Evolutionary conservation across 805 yeast species (phyloP), one percentile per base, ranked within the genome.

Genomic region (Alloascoidea hylecoeti): DNA sequence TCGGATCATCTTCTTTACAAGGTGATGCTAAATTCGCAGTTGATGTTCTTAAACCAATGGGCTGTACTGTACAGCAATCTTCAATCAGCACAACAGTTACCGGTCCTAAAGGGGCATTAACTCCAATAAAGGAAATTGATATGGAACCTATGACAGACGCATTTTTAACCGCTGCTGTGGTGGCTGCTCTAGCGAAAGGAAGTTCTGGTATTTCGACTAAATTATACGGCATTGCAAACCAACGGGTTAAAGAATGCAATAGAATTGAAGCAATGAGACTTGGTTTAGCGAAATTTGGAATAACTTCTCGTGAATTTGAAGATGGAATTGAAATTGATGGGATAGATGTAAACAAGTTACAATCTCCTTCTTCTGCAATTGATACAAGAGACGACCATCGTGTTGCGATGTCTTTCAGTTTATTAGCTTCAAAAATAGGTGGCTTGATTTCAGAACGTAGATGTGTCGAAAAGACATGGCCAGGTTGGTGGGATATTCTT

Each of bases 91-190:
- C 98, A 0, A 86, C 96, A 0, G 97, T 92, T 5, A 73, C 78
- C 33, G 97, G 96, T 36, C 96, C 96, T 4, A 59, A 60, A 30
- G 94, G 94, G 13, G 42, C 57, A 0, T 66, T 92, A 46, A 70
- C 66, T 49, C 83, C 94, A 4, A 63, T 92, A 44, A 64, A 75
- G 9, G 70, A 65, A 44, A 79, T 92, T 40, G 96, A 92, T 55
- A 92, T 92, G 98, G 98, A 92, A 61, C 97, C 98, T 39, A 92
- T 92, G 98, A 92, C 98, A 0, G 98, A 92, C 59, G 98, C 98
- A 0, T 92, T 92, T 56, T 65, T 92, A 50, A 92, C 98, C 13
- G 98, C 98, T 0, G 74, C 94, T 39, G 96, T 92, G 9, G 94
- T 86, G 15, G 98, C 97, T 23, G 96, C 98, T n/a, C 70, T 82